Evolutionary conservation across 805 yeast species (phyloP), one percentile per base, ranked within the genome.

Genomic region (Grigorovia jiainica): DNA sequence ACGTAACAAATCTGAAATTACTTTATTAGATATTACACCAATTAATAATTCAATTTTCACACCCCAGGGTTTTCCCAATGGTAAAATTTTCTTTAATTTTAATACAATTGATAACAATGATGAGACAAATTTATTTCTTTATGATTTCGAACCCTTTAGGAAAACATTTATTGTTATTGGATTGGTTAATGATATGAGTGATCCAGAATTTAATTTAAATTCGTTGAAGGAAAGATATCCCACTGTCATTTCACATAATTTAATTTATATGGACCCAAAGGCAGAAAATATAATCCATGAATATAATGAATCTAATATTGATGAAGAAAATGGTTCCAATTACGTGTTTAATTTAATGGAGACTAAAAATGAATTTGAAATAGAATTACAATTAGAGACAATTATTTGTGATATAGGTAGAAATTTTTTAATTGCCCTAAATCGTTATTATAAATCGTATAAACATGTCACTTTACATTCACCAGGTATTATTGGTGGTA

Each of bases 121-220:
- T 42, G 70, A 68, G n/a, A 78, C 76, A 33, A 71, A 82, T 21
- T 61, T 79, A 6, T 79, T 82, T 41, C 65, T 90, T 34, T 85
- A 82, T 50, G 97, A 90, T 60, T 78, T 90, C 48, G 97, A 92
- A 62, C 95, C 96, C 1, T 87, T 75, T 61, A 65, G 97, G 40
- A 86, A 87, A 55, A 76, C 83, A 0, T 75, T 86, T 50, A 69
- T 81, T 7, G 78, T 80, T 5, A 57, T 77, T 36, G 82, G 78
- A 4, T 48, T 77, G 20, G 58, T 53, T 5, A 58, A 60, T 40
- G 60, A 58, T 43, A 10, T 43, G 5, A 42, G 50, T 43, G 48
- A 51, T 32, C 49, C 55, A 11, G 51, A 51, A 2, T 48, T 48
- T 1, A 58, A 64, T 34, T 47, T 73, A 34, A 52, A 47, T 1